Base-by-base conservation (phyloP, 352 stramenopile species). In the Pythium brachiatum region DNA sequence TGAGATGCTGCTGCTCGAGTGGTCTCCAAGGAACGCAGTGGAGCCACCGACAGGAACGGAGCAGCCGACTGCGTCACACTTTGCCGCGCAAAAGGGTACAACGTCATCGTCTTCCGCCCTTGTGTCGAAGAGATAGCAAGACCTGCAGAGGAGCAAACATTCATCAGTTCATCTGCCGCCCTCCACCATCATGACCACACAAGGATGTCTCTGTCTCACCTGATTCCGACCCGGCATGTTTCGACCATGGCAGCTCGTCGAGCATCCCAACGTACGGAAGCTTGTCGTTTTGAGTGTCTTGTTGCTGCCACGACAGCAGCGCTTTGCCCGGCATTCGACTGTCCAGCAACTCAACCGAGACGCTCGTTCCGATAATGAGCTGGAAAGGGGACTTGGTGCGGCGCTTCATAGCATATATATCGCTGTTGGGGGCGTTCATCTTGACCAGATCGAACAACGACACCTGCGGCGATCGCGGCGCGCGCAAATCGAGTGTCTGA, bases 321-420 rank as follows among this genome's bases (percentile, higher is more conserved):
- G 79, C 68, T 38, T 87, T 76, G 12, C 54, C 73, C 16, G 73
- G 59, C 76, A 91, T 94, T 27, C 84, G 78, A 66, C 61, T 79
- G 52, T 94, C 84, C 0, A 94, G 36, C 16, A 94, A 50, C 55
- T 94, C 82, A 27, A 92, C 63, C 6, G 84, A 86, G 11, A 86
- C 66, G 12, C 73, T 73, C 7, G 84, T 89, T 7, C 75, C 79
- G n/a, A 92, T 67, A 27, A 86, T 61, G 29, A 90, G 78, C 56
- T 94, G 82, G 55, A 91, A 94, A 0, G 84, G 82, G 21, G 72
- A 81, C 31, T 79, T 94, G 31, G 38, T 62, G 62, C 81, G 69
- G 1, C 81, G 78, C 55, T 85, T 89, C 32, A 93, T 26, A 9
- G 78, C 75, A 51, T 89, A 90, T 59, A 93, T 90, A 13, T 81